These are phyloP conservation scores for Pythium sukuiense DNA, from an alignment of 352 stramenopile species.

Conservation along the genomic window DNA sequence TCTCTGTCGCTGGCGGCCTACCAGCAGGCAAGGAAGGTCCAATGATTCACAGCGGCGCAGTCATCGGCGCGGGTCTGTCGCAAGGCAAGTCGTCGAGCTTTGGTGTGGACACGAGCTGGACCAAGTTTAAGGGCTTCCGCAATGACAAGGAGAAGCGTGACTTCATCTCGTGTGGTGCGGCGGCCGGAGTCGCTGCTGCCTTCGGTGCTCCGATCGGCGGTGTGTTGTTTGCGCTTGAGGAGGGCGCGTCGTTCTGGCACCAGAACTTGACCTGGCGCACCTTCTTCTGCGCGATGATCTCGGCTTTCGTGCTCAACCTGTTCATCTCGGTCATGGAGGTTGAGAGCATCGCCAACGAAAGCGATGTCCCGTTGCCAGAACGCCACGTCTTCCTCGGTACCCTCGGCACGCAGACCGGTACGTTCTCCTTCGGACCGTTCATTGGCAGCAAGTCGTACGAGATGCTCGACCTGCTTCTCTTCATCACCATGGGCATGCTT, in stretches of 20 bases:
- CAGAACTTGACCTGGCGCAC: conserved; percentile 97
- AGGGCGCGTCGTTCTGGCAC: conserved; percentile 98
- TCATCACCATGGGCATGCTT: conserved; percentile 96
- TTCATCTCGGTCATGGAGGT: conserved; percentile 82
- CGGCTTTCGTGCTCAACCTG: conserved; percentile 83
- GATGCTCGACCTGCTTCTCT: conserved; percentile 95
- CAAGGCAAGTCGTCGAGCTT: conserved; percentile 91
- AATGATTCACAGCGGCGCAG: conserved; percentile 90
- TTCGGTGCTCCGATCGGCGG: conserved; percentile 98
- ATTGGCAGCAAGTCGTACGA: conserved; percentile 89
- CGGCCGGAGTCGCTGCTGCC: conserved; percentile 95
- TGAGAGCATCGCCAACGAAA: conserved; percentile 33
- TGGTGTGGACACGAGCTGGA: conserved; percentile 87
- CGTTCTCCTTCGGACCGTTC: conserved; percentile 89
- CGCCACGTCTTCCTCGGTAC: conserved; percentile 57
- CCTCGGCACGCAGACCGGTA: conserved; percentile 79
- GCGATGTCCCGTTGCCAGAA: conserved; percentile 22
- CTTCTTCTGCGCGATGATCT: conserved; percentile 97
- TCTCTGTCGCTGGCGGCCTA: conserved; percentile 75
- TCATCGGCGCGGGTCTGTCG: conserved; percentile 95
- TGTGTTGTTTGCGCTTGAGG: conserved; percentile 97
- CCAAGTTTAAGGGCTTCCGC: conserved; percentile 91
- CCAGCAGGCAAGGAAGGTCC: conserved; percentile 88
- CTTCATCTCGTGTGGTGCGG: conserved; percentile 97
- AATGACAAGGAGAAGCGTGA: conserved; percentile 96